A percentile compares a stretch with the other conserved stretches of the same genome.
Conservation (phyloP, 805 yeast genomes). For the Ogataea pini region DNA sequence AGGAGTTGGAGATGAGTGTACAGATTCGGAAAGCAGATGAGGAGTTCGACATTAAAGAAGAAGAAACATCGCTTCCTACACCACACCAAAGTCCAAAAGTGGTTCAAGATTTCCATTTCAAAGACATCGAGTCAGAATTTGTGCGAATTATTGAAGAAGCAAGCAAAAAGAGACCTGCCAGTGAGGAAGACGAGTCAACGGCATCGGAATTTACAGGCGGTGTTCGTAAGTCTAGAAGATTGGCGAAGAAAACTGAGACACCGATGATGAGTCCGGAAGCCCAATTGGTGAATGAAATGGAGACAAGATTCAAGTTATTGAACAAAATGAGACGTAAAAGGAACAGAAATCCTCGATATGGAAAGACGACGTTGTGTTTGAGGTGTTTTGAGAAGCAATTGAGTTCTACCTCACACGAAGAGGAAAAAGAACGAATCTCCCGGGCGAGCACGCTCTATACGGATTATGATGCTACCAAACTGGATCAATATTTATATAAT, state of each 20-base stretch:
- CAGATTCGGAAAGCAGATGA: neutral
- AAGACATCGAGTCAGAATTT: slow-evolving; percentile 31
- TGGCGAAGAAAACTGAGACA: slow-evolving; percentile 24
- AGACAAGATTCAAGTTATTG: slow-evolving; percentile 13
- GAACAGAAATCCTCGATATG: slow-evolving; percentile 26
- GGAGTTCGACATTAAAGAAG: slow-evolving; percentile 1
- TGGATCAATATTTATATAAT: slow-evolving; percentile 16
- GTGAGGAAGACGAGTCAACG: slow-evolving; percentile 32
- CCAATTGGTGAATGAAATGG: neutral
- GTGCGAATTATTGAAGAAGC: slow-evolving; percentile 27
- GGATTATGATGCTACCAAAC: slow-evolving; percentile 17
- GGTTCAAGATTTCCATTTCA: slow-evolving; percentile 13
- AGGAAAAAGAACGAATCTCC: slow-evolving; percentile 7
- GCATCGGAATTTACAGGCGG: slow-evolving; percentile 35
- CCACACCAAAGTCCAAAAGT: slow-evolving; percentile 33
- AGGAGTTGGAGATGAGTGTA: slow-evolving; percentile 9
- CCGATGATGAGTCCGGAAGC: slow-evolving; percentile 8
- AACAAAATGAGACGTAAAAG: slow-evolving; percentile 26
- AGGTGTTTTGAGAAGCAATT: slow-evolving; percentile 24
- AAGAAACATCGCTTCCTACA: slow-evolving; percentile 27
- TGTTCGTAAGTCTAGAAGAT: slow-evolving; percentile 36
- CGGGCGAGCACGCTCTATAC: slow-evolving; percentile 11
- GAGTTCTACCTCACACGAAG: slow-evolving; percentile 11
- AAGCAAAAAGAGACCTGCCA: slow-evolving; percentile 35
- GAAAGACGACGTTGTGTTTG: slow-evolving; percentile 30